Evolutionary conservation across 495 filamentous ascomycete species (phyloP), one percentile per base, ranked within the genome.

Genomic region (Penicillium ochrochloron): DNA sequence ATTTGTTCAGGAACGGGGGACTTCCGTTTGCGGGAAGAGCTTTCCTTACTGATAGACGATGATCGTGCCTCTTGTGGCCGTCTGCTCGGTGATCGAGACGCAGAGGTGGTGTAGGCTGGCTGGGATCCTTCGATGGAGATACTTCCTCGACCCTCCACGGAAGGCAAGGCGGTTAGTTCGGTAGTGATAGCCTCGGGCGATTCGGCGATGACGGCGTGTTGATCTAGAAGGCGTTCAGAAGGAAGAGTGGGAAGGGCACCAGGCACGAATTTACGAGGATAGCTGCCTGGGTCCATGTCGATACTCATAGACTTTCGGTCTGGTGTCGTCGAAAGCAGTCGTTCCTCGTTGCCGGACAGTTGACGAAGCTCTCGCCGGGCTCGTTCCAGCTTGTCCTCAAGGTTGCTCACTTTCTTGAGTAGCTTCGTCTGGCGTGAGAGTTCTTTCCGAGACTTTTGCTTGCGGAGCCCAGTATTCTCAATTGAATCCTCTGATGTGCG

Each of bases 381-480:
- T 35, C 75, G 73, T 14, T 84, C 75, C 3, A 90, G 77, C 71
- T 90, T 89, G 29, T 78, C 72, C 66, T 91, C 88, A 2, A 90
- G 79, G 68, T 90, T 83, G 69, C 86, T 90, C 54, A 90, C 87
- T 42, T 82, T 80, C 77, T 89, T 88, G 57, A 82, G 75, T 31
- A 91, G 76, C 69, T 86, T 90, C 39, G 82, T 79, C 63, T 89
- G 86, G 64, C 84, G 85, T 27, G 81, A 78, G 7, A 90, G 71
- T 59, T 91, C 87, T 70, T 84, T 87, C 62, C 83, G 84, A 0
- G 85, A 89, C 21, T 82, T 78, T 50, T 85, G 80, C 46, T 78
- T 82, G 14, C 78, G 80, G 21, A 87, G 66, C 37, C 73, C 74
- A 12, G 60, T 66, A 8, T 59, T 57, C 19, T 83, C 70, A 19